phyloP scores from a whole-genome alignment of 192 early-diverging fungal species.

The Coemansia umbellata region DNA sequence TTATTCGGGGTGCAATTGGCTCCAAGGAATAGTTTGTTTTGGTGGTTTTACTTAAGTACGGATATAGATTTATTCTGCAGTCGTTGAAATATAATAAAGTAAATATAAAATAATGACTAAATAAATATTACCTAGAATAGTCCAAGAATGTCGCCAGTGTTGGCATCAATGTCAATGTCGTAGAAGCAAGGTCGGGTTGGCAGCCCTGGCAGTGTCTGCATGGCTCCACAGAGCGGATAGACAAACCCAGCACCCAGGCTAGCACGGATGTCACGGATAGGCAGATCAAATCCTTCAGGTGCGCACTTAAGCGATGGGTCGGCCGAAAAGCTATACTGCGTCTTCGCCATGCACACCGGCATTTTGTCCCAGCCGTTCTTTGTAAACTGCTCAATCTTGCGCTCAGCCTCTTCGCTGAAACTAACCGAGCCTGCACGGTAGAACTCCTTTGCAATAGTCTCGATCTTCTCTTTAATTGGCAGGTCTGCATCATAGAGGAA shows the following conservation, averaged over 20 bases:
- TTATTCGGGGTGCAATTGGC: slow-evolving; percentile 46
- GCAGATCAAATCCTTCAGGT: slow-evolving; percentile 87
- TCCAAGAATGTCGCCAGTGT: slow-evolving; percentile 79
- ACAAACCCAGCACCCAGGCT: slow-evolving; percentile 96
- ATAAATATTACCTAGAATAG: slow-evolving; percentile 64
- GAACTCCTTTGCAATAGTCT: slow-evolving; percentile 85
- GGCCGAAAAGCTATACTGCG: slow-evolving; percentile 89
- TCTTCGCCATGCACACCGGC: slow-evolving; percentile 99
- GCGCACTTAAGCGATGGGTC: slow-evolving; percentile 90
- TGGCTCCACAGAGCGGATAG: slow-evolving; percentile 91
- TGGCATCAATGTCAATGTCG: slow-evolving; percentile 89
- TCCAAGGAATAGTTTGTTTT: slow-evolving; percentile 6
- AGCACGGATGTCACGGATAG: slow-evolving; percentile 92
- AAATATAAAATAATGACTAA: neutral
- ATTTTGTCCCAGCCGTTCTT: slow-evolving; percentile 79
- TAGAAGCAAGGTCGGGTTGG: slow-evolving; percentile 95
- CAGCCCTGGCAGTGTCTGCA: slow-evolving; percentile 98
- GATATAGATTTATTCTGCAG: neutral
- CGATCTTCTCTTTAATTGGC: slow-evolving; percentile 88
- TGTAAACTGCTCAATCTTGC: slow-evolving; percentile 88
- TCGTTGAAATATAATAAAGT: neutral
- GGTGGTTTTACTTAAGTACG: too few species aligned
- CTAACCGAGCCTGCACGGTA: slow-evolving; percentile 94
- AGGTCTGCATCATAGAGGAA: slow-evolving; percentile 82
- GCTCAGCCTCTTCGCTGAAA: slow-evolving; percentile 74